Evolutionary conservation across 2,329 filamentous ascomycete species (phyloP).

Genomic region (Neoscytalidium dimidiatum): DNA sequence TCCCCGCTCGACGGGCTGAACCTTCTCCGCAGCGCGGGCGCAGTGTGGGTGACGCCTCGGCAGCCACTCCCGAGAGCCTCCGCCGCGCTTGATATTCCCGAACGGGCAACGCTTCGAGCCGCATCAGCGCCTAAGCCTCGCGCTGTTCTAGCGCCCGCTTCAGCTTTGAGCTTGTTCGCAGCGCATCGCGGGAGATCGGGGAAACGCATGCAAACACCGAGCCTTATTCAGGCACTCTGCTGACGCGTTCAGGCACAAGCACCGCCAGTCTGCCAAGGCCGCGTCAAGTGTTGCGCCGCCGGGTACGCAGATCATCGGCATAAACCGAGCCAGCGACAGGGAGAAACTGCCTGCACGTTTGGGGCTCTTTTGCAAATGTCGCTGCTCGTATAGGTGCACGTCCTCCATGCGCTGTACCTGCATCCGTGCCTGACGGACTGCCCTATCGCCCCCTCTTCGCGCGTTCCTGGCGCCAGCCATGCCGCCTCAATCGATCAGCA

Average conservation of each 20-base stretch:
- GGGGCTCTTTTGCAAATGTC: not conserved
- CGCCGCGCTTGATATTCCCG: not conserved
- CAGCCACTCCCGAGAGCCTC: not conserved
- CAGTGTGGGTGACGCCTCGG: not conserved
- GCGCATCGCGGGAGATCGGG: not conserved
- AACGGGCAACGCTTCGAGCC: not conserved
- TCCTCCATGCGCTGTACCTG: not conserved
- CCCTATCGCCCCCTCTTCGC: slow-evolving; percentile 7
- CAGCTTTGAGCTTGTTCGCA: not conserved
- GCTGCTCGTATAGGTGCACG: not conserved
- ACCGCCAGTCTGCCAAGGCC: slow-evolving; percentile 1
- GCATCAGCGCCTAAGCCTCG: not conserved
- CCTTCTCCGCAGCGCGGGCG: not conserved
- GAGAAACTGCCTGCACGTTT: not conserved
- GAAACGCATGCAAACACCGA: not conserved
- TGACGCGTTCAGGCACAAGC: slow-evolving; percentile 6
- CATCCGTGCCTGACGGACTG: not conserved
- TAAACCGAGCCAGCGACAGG: not conserved
- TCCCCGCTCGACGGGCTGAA: not conserved
- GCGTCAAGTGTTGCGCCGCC: slow-evolving; percentile 1
- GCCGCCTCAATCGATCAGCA: slow-evolving; percentile 6
- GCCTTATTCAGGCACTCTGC: not conserved
- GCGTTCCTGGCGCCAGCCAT: not conserved
- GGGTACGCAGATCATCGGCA: slow-evolving; percentile 7
- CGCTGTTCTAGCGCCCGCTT: not conserved